Evolutionary conservation across 1,139 yeast genomes (phyloP).

Genomic region (Hyphopichia buzzinii): DNA sequence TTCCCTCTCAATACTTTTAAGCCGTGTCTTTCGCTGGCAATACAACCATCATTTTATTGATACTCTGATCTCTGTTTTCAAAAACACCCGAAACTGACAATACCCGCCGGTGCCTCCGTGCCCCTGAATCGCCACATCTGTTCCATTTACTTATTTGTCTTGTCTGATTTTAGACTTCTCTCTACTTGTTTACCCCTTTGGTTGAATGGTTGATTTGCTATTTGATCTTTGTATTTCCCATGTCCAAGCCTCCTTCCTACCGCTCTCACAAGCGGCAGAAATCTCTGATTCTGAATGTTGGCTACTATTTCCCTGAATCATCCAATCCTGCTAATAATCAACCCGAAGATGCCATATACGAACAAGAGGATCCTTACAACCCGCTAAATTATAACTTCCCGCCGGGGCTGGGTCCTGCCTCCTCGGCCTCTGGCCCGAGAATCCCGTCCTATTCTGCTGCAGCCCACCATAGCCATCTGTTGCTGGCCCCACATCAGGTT

Average conservation of each 20-base stretch:
- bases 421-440: background rate
- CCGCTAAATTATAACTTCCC: conserved; percentile 9
- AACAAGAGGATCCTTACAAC: conserved; percentile 6
- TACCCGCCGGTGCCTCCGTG: too few species aligned
- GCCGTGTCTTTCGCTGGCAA: too few species aligned
- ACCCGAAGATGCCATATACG: conserved; percentile 5
- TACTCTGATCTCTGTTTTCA: too few species aligned
- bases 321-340: conserved; percentile 5
- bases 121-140: too few species aligned
- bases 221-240: conserved; percentile 1
- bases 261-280: conserved; percentile 44
- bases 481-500: background rate
- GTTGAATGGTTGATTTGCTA: background rate
- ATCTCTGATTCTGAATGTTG: conserved; percentile 37
- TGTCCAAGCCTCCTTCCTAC: conserved; percentile 16
- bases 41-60: too few species aligned
- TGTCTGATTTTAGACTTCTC: background rate
- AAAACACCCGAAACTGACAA: too few species aligned
- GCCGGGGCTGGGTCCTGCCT: conserved; percentile 3
- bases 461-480: background rate
- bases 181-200: background rate
- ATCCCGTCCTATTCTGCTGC: background rate
- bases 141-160: too few species aligned
- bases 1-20: too few species aligned
- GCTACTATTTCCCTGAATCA: conserved; percentile 25